These are phyloP conservation scores for Arthrobotrys iridis DNA, from an alignment of 2,329 filamentous ascomycete genomes.

Conservation along the genomic window DNA sequence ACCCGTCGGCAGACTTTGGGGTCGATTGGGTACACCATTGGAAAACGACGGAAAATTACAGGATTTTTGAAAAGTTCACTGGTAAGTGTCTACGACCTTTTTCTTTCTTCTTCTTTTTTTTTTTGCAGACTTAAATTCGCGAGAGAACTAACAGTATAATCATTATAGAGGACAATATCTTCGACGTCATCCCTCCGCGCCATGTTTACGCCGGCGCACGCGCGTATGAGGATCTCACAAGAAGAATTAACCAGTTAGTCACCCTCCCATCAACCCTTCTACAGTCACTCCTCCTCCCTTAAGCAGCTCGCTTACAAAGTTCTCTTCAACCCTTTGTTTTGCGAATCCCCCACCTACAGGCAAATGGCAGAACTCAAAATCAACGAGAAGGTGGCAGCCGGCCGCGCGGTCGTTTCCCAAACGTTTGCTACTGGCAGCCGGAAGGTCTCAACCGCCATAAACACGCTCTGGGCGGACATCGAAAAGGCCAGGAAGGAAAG, in stretches of 20 bases:
- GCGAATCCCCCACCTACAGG: conserved; percentile 56
- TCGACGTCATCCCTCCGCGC: conserved; percentile 90
- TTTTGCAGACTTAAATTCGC: not conserved
- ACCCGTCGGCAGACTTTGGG: conserved; percentile 85
- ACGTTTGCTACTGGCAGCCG: conserved; percentile 88
- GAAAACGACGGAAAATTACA: conserved; percentile 88
- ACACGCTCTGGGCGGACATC: conserved; percentile 88
- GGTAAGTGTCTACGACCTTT: too few species aligned
- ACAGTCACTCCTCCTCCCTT: conserved; percentile 7
- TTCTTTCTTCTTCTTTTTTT: conserved; percentile 2
- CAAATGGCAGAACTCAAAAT: conserved; percentile 94
- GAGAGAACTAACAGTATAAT: conserved; percentile 61
- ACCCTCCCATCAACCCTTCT: conserved; percentile 52
- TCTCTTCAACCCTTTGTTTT: not conserved
- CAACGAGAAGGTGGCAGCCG: conserved; percentile 86
- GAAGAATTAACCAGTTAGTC: conserved; percentile 76
- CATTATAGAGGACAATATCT: conserved; percentile 78
- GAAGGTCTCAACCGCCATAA: conserved; percentile 87
- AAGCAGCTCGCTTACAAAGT: conserved; percentile 13
- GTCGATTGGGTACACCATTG: conserved; percentile 86
- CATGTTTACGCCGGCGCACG: conserved; percentile 94
- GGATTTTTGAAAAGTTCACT: conserved; percentile 77
- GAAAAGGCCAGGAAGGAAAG: conserved; percentile 73
- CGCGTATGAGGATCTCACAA: conserved; percentile 92
- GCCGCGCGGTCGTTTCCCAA: conserved; percentile 84